Conservation (phyloP, 2,329 filamentous ascomycete genomes). For the Trichoderma sp. region DNA sequence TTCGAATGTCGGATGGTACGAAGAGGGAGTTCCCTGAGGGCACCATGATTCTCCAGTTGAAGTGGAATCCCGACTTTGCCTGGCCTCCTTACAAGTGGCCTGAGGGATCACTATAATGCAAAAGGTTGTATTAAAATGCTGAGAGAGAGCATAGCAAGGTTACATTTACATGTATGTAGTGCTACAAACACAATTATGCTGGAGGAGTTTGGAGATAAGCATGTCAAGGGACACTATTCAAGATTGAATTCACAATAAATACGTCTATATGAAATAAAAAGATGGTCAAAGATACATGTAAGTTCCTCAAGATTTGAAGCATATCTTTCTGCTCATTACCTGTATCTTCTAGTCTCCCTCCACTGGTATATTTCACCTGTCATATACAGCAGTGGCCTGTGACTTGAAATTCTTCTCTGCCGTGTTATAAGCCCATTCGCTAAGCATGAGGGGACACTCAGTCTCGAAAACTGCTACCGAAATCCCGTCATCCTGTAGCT, state of each 20-base stretch:
- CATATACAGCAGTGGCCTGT: neutral
- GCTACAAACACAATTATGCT: neutral
- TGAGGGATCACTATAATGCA: neutral
- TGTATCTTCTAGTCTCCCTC: too few species aligned
- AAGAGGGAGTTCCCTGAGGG: slow-evolving; percentile 26
- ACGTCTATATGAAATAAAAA: neutral
- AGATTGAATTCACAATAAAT: neutral
- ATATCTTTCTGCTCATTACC: neutral
- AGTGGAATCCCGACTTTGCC: slow-evolving; percentile 23
- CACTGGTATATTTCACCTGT: neutral
- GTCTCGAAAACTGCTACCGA: neutral
- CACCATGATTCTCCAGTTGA: slow-evolving; percentile 22
- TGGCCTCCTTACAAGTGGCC: slow-evolving; percentile 16
- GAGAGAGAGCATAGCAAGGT: neutral
- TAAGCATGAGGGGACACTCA: neutral
- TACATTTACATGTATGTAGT: neutral
- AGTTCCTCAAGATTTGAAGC: neutral
- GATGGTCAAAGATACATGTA: neutral
- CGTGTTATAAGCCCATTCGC: neutral
- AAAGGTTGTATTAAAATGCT: neutral
- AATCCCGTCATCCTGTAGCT: neutral
- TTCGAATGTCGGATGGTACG: slow-evolving; percentile 22
- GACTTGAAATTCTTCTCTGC: neutral
- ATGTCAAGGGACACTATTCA: neutral
- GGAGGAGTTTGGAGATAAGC: neutral